A percentile compares a stretch with the other conserved stretches of the same genome.
These are phyloP conservation scores for Apiospora marii DNA, from an alignment of 2,329 filamentous ascomycete species.

Conservation along the genomic window DNA sequence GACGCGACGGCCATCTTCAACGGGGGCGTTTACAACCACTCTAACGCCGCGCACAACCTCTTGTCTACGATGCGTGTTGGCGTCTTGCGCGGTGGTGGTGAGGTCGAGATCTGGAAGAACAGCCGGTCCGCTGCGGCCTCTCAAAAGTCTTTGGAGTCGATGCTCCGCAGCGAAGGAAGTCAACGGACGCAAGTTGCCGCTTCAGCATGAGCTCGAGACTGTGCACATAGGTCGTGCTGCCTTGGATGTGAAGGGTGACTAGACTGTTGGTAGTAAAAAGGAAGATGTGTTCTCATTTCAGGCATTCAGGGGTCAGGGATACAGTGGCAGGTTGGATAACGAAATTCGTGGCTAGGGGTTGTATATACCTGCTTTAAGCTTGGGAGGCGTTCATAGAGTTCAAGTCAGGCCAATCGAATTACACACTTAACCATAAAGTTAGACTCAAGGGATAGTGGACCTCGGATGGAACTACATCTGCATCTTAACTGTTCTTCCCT, in stretches of 20 bases:
- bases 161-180: not conserved
- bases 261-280: not conserved
- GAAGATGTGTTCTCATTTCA: not conserved
- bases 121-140: conserved; percentile 60
- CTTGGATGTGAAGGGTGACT: not conserved
- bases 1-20: conserved; percentile 75
- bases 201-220: not conserved
- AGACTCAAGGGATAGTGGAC: not conserved
- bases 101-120: conserved; percentile 75
- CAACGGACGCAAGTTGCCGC: not conserved
- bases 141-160: conserved; percentile 71
- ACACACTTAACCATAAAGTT: not conserved
- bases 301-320: not conserved
- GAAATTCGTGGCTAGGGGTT: not conserved
- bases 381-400: not conserved
- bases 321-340: not conserved
- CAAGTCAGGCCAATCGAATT: conserved; percentile 3
- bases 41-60: conserved; percentile 72
- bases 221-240: not conserved
- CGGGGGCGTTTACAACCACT: conserved; percentile 72
- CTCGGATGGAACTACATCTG: not conserved
- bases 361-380: not conserved
- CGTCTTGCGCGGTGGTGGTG: conserved; percentile 70
- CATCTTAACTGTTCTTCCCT: too few species aligned
- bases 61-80: conserved; percentile 72